phyloP scores from a whole-genome alignment of 345 rosid species.

The Salix viminalis region DNA sequence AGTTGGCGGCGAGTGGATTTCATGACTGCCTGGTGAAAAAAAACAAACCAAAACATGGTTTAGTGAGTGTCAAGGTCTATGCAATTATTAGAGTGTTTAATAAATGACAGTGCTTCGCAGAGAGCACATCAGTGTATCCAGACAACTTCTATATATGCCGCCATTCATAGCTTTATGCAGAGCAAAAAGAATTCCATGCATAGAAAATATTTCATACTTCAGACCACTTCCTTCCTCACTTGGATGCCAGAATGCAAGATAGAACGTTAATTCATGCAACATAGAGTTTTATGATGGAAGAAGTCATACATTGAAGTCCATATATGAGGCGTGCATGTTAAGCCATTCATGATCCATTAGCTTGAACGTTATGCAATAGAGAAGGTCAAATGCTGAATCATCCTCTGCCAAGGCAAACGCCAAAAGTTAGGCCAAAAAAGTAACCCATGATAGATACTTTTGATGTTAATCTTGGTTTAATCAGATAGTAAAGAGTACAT shows the following conservation, averaged over 20 bases:
- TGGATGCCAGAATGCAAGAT: neutral
- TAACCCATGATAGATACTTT: neutral
- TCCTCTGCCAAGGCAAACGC: constrained; percentile 46
- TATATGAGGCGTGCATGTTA: constrained; percentile 87
- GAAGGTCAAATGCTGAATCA: constrained; percentile 88
- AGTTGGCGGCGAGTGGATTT: constrained; percentile 64
- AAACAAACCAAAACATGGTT: neutral
- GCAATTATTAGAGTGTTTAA: neutral
- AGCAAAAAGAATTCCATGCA: neutral
- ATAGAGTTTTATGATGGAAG: constrained; percentile 9
- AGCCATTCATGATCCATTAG: constrained; percentile 98
- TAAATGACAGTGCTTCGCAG: neutral
- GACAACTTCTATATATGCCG: neutral
- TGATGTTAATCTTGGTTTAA: neutral
- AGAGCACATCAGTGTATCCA: neutral
- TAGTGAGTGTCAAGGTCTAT: neutral
- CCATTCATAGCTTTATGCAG: neutral
- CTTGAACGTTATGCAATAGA: constrained; percentile 95
- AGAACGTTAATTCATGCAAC: neutral
- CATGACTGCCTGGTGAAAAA: constrained; percentile 31
- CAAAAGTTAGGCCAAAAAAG: neutral
- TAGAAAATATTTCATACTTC: too few species aligned
- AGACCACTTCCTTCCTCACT: neutral
- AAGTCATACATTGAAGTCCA: constrained; percentile 87
- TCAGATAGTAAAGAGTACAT: neutral